Percentiles rank a stretch among this genome's conserved stretches.
Evolutionary conservation across 192 early-diverging fungal genomes (phyloP).

Genomic region (Chytriomyces hyalinus): DNA sequence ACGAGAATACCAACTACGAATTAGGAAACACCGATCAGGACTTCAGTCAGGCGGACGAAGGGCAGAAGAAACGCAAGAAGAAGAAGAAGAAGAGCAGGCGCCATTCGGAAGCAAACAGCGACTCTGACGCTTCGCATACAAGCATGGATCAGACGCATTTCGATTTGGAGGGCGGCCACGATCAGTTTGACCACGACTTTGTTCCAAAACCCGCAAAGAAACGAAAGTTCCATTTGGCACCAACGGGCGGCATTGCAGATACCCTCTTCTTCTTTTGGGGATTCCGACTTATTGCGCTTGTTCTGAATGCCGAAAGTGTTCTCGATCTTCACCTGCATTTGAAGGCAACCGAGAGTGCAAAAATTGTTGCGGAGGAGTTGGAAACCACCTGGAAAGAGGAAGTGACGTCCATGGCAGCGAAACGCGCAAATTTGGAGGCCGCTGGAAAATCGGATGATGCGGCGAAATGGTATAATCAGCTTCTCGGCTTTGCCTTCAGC

Average conservation of each 20-base stretch:
- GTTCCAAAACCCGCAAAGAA: background rate
- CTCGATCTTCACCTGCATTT: constrained; percentile 58
- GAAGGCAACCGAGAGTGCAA: constrained; percentile 59
- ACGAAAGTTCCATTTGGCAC: constrained; percentile 46
- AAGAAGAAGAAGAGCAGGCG: background rate
- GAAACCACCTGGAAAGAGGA: constrained; percentile 59
- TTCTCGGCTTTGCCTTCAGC: background rate
- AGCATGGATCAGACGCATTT: background rate
- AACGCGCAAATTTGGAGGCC: background rate
- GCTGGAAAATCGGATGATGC: background rate
- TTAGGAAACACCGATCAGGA: background rate
- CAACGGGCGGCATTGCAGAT: constrained; percentile 55
- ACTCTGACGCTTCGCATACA: too few relatives aligned
- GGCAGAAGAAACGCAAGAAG: background rate
- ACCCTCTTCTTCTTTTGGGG: constrained; percentile 70
- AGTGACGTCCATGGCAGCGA: constrained; percentile 11
- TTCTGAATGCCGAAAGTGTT: constrained; percentile 39
- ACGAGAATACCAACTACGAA: too few relatives aligned
- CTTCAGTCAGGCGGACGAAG: background rate
- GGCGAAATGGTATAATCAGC: background rate
- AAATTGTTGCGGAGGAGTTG: constrained; percentile 58
- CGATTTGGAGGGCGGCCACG: background rate
- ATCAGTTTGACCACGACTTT: too few relatives aligned
- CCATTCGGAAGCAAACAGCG: background rate
- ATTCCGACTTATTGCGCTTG: constrained; percentile 51